Evolutionary conservation across 345 rosid species (phyloP).

Genomic region (Aethionema arabicum): DNA sequence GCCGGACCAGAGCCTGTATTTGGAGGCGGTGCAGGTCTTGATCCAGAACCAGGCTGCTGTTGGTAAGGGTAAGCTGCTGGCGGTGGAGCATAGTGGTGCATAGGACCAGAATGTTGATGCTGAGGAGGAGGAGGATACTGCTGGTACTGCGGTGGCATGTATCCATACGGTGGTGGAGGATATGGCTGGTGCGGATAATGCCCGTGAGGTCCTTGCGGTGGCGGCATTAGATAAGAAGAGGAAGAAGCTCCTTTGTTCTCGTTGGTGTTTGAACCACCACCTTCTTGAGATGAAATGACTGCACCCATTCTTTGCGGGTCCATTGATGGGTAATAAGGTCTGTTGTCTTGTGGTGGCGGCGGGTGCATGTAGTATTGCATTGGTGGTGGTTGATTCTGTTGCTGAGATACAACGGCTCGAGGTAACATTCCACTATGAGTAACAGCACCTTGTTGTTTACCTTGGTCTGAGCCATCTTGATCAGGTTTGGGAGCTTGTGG

Average conservation of each 20-base stretch:
- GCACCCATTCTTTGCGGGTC: constrained; percentile 99
- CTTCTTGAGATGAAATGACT: constrained; percentile 67
- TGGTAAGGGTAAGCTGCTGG: constrained; percentile 44
- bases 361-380: constrained; percentile 77
- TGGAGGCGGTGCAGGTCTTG: constrained; percentile 31
- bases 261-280: constrained; percentile 45
- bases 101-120: constrained; percentile 36
- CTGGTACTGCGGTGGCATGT: constrained; percentile 68
- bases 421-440: constrained; percentile 84
- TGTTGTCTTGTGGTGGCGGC: constrained; percentile 55
- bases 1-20: constrained; percentile 24
- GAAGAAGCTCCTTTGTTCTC: constrained; percentile 56
- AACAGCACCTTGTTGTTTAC: constrained; percentile 63
- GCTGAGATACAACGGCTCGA: constrained; percentile 83
- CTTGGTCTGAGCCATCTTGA: constrained; percentile 60
- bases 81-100: constrained; percentile 44
- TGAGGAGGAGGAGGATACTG: constrained; percentile 62
- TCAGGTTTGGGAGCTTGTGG: constrained; percentile 87
- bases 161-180: constrained; percentile 60
- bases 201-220: constrained; percentile 50
- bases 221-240: constrained; percentile 49
- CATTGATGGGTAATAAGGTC: constrained; percentile 87
- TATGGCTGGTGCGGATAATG: constrained; percentile 46
- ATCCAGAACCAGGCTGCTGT: constrained; percentile 35
- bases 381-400: constrained; percentile 67